Conservation (phyloP, 1,284 basidiomycete genomes). For the Vanrija sp. region DNA sequence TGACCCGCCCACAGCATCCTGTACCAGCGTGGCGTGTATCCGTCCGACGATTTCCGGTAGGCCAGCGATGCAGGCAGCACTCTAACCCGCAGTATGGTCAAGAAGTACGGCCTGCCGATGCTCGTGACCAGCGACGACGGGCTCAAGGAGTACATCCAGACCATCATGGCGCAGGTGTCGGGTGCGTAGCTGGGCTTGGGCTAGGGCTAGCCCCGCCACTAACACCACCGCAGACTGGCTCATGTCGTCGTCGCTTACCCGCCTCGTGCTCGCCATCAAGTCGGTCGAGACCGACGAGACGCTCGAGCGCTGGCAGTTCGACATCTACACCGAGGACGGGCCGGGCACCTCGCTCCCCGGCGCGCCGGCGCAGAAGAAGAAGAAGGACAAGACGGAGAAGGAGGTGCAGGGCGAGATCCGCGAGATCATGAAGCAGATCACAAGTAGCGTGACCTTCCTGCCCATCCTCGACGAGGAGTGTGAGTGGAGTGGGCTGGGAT, state of each 20-base stretch:
- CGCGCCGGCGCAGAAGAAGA: constrained; percentile 24
- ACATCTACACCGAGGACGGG: constrained; percentile 68
- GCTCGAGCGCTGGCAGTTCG: constrained; percentile 97
- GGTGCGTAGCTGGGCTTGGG: too few relatives aligned
- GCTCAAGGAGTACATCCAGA: constrained; percentile 86
- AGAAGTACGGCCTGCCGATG: constrained; percentile 96
- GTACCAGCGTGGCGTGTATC: constrained; percentile 95
- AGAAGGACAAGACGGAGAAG: constrained; percentile 62
- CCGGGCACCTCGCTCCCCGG: constrained; percentile 9
- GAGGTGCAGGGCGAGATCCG: constrained; percentile 97
- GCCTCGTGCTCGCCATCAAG: constrained; percentile 93
- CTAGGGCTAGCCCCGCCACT: too few relatives aligned
- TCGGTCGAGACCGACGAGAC: constrained; percentile 88
- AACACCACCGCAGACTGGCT: constrained; percentile 71
- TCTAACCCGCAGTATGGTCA: constrained; percentile 75
- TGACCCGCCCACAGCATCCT: constrained; percentile 63
- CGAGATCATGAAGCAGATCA: constrained; percentile 97
- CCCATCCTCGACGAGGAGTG: constrained; percentile 93
- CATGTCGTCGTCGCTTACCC: constrained; percentile 78
- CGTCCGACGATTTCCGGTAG: constrained; percentile 82
- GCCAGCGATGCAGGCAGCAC: too few relatives aligned
- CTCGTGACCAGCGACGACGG: constrained; percentile 90
- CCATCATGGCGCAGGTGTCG: constrained; percentile 85
- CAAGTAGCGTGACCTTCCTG: constrained; percentile 90
- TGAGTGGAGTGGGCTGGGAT: constrained; percentile 50